Evolutionary conservation across 1,284 basidiomycete species (phyloP).

Genomic region (Cutaneotrichosporon sp.): DNA sequence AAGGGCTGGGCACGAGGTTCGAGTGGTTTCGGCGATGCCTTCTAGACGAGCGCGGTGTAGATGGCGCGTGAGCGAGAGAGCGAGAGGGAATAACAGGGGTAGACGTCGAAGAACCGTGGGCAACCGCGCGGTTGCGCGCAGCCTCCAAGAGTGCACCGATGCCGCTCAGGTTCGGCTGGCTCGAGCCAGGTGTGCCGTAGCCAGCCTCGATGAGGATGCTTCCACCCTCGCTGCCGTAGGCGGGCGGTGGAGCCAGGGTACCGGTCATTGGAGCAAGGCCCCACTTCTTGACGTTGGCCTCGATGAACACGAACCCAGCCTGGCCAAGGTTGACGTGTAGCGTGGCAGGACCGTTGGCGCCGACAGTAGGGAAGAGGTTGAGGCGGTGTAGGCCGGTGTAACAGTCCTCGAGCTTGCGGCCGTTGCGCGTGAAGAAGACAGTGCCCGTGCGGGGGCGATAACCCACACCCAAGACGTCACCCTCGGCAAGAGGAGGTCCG

Average conservation of each 20-base stretch:
- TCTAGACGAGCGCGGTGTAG: constrained; percentile 25
- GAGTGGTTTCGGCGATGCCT: constrained; percentile 31
- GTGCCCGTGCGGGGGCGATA: constrained; percentile 92
- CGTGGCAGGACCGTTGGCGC: constrained; percentile 88
- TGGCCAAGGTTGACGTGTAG: constrained; percentile 95
- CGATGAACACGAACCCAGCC: constrained; percentile 94
- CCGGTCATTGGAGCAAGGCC: constrained; percentile 91
- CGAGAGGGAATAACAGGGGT: constrained; percentile 10
- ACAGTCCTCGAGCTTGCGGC: constrained; percentile 90
- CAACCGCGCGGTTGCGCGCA: constrained; percentile 37
- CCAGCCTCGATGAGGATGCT: constrained; percentile 90
- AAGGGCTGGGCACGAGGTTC: constrained; percentile 35
- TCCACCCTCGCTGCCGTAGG: constrained; percentile 90
- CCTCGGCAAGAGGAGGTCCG: constrained; percentile 82
- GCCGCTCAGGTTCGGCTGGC: constrained; percentile 27
- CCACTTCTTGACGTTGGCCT: constrained; percentile 99
- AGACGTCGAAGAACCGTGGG: constrained; percentile 1
- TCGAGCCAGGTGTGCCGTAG: constrained; percentile 47
- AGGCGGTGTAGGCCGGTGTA: constrained; percentile 81
- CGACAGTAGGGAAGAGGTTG: constrained; percentile 93
- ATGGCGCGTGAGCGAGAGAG: constrained; percentile 4
- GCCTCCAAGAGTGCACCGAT: constrained; percentile 43
- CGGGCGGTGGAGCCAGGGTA: constrained; percentile 89
- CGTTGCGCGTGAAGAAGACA: constrained; percentile 94
- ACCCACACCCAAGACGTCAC: constrained; percentile 88